A percentile compares a stretch with the other conserved stretches of the same genome.
These are phyloP conservation scores for Kwoniella sp. DNA, from an alignment of 768 basidiomycete genomes.

Conservation along the genomic window DNA sequence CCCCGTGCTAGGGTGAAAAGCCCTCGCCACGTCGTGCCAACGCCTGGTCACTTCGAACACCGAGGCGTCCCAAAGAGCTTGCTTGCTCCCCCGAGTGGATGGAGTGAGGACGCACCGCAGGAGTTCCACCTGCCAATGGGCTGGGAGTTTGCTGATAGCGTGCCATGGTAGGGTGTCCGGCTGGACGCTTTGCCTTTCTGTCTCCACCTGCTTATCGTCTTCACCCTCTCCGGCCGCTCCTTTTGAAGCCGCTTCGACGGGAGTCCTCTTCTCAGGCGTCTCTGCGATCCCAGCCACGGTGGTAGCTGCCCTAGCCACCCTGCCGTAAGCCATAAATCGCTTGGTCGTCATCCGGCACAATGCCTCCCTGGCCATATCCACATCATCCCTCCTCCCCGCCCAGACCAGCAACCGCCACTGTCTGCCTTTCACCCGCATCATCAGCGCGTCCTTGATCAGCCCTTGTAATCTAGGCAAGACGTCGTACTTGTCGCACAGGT, in stretches of 20 bases:
- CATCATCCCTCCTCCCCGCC: neutral
- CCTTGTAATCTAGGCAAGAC: neutral
- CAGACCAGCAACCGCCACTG: neutral
- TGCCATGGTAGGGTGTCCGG: neutral
- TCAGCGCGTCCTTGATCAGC: neutral
- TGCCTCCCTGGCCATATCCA: neutral
- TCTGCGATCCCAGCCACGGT: too few relatives aligned
- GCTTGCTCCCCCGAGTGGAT: neutral
- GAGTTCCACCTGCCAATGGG: neutral
- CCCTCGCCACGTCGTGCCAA: too few relatives aligned
- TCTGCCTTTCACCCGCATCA: neutral
- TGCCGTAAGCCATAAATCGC: neutral
- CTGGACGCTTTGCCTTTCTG: neutral
- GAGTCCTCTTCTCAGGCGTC: too few relatives aligned
- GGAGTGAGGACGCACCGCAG: neutral
- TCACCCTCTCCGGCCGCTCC: too few relatives aligned
- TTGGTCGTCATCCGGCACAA: neutral
- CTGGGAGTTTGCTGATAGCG: neutral
- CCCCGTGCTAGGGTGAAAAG: too few relatives aligned
- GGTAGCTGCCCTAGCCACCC: too few relatives aligned
- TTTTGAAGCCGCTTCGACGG: too few relatives aligned
- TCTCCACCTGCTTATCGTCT: neutral
- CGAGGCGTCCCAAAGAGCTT: too few relatives aligned
- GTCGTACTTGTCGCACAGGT: conserved; percentile 5
- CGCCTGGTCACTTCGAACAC: too few relatives aligned